Conservation (phyloP, 2,329 filamentous ascomycete genomes). For the Rhynchosporium graminicola region DNA sequence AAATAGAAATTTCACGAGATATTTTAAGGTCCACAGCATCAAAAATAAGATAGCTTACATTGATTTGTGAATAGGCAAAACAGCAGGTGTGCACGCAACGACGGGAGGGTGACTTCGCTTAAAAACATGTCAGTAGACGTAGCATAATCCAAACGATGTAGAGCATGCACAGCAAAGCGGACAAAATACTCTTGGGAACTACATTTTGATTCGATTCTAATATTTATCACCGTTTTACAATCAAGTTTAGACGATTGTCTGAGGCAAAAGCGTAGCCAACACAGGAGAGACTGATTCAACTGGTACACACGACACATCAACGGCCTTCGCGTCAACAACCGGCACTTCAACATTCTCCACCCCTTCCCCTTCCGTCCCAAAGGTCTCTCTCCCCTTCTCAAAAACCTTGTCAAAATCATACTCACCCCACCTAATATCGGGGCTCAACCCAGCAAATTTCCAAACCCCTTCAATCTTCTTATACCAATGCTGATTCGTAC, state of each 20-base stretch:
- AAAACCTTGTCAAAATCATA: constrained; percentile 32
- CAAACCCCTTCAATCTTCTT: constrained; percentile 54
- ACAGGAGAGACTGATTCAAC: not conserved
- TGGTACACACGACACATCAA: too few relatives aligned
- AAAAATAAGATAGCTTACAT: too few relatives aligned
- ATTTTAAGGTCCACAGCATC: too few relatives aligned
- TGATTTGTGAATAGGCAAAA: too few relatives aligned
- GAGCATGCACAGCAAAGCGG: not conserved
- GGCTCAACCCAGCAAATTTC: constrained; percentile 30
- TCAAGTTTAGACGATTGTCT: not conserved
- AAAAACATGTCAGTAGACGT: not conserved
- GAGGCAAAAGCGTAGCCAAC: not conserved
- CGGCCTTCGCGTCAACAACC: too few relatives aligned
- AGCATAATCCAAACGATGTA: not conserved
- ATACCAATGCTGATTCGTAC: constrained; percentile 55
- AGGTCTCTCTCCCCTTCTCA: constrained; percentile 23
- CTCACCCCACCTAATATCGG: constrained; percentile 30
- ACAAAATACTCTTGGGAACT: not conserved
- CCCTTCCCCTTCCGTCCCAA: constrained; percentile 14
- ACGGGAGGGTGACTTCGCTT: not conserved
- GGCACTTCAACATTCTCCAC: not conserved
- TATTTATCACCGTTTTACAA: not conserved
- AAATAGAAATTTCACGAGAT: too few relatives aligned
- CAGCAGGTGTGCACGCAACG: too few relatives aligned
- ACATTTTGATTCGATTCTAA: not conserved